phyloP scores from a whole-genome alignment of 2,329 filamentous ascomycete genomes.

The Aspergillus spinulosporus region DNA sequence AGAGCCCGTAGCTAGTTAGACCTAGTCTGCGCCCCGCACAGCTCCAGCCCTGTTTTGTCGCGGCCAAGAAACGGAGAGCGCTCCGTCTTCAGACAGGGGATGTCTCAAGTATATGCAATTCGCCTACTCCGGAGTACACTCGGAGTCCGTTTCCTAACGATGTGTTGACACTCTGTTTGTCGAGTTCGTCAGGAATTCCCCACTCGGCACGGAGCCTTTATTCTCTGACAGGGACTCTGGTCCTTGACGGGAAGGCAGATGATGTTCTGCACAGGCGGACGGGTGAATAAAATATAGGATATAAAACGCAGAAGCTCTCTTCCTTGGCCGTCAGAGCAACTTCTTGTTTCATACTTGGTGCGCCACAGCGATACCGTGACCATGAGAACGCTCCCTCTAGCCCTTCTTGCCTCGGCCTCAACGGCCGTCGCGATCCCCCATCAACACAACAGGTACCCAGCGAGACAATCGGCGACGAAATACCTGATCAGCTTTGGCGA shows the following conservation, averaged over 20 bases:
- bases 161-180: no score
- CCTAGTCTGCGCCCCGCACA: background rate
- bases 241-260: background rate
- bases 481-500: slow-evolving; percentile 15
- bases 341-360: no score
- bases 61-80: background rate
- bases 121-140: no score
- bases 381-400: background rate
- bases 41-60: background rate
- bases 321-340: no score
- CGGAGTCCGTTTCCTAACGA: no score
- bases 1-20: background rate
- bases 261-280: background rate
- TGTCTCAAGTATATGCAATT: background rate
- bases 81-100: background rate
- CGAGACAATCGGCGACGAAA: background rate
- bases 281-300: no score
- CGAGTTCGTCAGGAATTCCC: background rate
- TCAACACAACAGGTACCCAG: background rate
- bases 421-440: slow-evolving; percentile 1
- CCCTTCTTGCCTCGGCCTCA: background rate
- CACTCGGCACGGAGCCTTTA: background rate
- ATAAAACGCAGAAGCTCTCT: no score
- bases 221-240: background rate
- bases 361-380: background rate